Evolutionary conservation across 768 basidiomycete genomes (phyloP).

Genomic region (Xerocomellus amylosporus): DNA sequence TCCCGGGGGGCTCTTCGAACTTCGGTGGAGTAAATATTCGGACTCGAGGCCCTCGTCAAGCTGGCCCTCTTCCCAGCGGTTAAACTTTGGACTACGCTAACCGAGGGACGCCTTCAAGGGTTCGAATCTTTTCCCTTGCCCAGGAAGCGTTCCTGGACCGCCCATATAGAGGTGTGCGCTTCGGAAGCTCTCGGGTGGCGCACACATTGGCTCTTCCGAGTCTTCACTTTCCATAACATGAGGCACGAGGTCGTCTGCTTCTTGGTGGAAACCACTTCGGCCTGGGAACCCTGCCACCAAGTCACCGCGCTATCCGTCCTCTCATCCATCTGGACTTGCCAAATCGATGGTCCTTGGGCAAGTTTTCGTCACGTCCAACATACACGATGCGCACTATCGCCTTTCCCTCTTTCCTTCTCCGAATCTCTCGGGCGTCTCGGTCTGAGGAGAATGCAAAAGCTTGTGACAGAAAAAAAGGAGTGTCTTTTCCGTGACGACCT

Average conservation of each 20-base stretch:
- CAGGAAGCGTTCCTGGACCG: constrained; percentile 1
- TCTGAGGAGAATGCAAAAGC: neutral
- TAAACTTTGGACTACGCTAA: neutral
- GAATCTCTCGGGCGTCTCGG: neutral
- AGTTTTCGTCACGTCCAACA: constrained; percentile 2
- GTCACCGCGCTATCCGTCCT: constrained; percentile 1
- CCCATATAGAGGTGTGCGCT: neutral
- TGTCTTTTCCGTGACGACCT: neutral
- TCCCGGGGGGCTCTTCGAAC: neutral
- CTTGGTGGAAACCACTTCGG: constrained; percentile 11
- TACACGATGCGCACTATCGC: constrained; percentile 24
- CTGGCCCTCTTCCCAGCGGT: neutral
- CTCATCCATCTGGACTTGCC: constrained; percentile 8
- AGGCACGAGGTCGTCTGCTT: constrained; percentile 19
- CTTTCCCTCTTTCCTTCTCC: neutral
- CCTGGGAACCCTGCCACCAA: constrained; percentile 19
- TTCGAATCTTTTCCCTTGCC: neutral
- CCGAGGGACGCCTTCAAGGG: neutral
- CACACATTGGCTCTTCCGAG: constrained; percentile 6
- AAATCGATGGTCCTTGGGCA: constrained; percentile 7
- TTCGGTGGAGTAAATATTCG: neutral
- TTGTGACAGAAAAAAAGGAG: neutral
- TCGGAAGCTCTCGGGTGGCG: constrained; percentile 16
- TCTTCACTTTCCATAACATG: constrained; percentile 6
- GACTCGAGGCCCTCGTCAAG: neutral